Percentiles rank a stretch among this genome's conserved stretches.
Evolutionary conservation across 148 eudicot species (phyloP).

Genomic region (Amaranthus palmeri): DNA sequence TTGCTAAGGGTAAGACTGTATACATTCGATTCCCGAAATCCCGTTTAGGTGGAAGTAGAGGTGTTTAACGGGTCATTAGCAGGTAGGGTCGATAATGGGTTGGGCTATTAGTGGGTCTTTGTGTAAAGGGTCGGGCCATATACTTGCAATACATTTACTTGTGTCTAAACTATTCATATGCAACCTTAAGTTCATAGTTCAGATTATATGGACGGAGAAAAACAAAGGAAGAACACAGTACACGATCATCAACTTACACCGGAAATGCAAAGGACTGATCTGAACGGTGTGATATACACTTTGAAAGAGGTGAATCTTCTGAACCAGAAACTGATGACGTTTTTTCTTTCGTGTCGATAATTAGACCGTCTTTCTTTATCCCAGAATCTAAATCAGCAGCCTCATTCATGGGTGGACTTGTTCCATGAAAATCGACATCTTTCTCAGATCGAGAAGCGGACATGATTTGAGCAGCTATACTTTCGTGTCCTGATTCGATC

Average conservation of each 20-base stretch:
- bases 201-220: neutral
- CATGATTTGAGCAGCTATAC: constrained; percentile 27
- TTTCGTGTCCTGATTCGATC: constrained; percentile 31
- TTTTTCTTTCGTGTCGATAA: constrained; percentile 15
- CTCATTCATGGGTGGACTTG: constrained; percentile 13
- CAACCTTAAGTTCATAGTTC: neutral
- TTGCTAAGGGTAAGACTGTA: no score
- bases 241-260: constrained; percentile 41
- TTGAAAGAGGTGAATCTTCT: constrained; percentile 28
- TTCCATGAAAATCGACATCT: constrained; percentile 7
- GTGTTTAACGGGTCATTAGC: no score
- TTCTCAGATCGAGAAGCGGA: neutral
- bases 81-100: no score
- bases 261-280: constrained; percentile 72
- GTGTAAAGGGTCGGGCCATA: no score
- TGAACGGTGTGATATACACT: constrained; percentile 34
- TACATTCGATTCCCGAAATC: no score
- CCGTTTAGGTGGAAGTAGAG: no score
- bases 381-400: constrained; percentile 15
- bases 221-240: constrained; percentile 3
- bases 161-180: no score
- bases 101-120: no score
- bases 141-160: no score
- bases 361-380: constrained; percentile 25
- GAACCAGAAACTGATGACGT: constrained; percentile 4